Conservation (phyloP, 1,284 basidiomycete genomes). For the Xerocomus minutiporus region DNA sequence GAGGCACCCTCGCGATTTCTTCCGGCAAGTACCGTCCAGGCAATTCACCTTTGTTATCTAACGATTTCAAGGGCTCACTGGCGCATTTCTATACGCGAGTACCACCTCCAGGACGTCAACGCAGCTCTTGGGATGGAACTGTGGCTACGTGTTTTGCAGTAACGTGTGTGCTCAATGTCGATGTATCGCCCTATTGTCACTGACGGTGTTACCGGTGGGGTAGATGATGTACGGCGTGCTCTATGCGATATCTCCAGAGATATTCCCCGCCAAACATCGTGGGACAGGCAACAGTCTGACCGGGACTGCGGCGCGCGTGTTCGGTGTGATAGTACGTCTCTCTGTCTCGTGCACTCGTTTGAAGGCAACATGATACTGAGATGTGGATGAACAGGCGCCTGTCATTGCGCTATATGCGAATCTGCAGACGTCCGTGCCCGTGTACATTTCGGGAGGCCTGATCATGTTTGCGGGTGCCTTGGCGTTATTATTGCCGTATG, state of each 20-base stretch:
- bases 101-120: constrained; percentile 59
- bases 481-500: constrained; percentile 71
- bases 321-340: constrained; percentile 53
- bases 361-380: no score
- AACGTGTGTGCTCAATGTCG: constrained; percentile 51
- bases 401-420: constrained; percentile 70
- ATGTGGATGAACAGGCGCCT: constrained; percentile 48
- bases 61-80: constrained; percentile 51
- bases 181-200: neutral
- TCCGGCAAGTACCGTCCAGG: constrained; percentile 36
- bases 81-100: constrained; percentile 62
- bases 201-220: neutral
- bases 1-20: constrained; percentile 56
- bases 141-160: constrained; percentile 58
- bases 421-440: constrained; percentile 61
- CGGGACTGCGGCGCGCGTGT: constrained; percentile 56
- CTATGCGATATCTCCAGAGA: constrained; percentile 62
- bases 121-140: constrained; percentile 59
- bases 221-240: constrained; percentile 72
- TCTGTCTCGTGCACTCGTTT: neutral
- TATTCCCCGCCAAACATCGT: constrained; percentile 67
- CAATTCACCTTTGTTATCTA: constrained; percentile 3
- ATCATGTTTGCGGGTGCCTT: constrained; percentile 63
- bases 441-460: constrained; percentile 72
- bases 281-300: constrained; percentile 71